Percentiles rank a stretch among this genome's conserved stretches.
Conservation (phyloP, 768 basidiomycete genomes). For the Suillus sp. region DNA sequence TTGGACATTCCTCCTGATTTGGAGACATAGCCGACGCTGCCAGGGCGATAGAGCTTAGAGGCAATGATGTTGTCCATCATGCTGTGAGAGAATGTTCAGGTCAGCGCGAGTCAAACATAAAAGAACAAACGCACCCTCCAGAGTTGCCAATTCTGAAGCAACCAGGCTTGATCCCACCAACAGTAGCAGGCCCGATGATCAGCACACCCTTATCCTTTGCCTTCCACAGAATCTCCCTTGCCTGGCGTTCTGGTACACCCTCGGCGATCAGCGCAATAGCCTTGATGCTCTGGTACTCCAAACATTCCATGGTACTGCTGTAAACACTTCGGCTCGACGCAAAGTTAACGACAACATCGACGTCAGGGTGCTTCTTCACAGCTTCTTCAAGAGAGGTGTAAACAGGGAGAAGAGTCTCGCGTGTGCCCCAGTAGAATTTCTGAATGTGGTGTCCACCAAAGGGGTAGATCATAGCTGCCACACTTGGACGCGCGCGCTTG, state of each 20-base stretch:
- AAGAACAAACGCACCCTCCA: constrained; percentile 61
- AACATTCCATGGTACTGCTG: constrained; percentile 89
- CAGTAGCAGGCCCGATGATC: constrained; percentile 96
- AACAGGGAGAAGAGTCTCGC: constrained; percentile 97
- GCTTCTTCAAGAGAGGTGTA: constrained; percentile 93
- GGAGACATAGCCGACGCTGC: constrained; percentile 97
- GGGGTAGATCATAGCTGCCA: constrained; percentile 99
- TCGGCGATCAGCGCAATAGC: constrained; percentile 94
- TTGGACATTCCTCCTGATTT: constrained; percentile 99
- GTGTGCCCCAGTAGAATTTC: constrained; percentile 99
- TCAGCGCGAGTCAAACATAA: background rate
- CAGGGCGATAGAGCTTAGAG: constrained; percentile 96
- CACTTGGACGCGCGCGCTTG: constrained; percentile 85
- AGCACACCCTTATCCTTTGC: constrained; percentile 85
- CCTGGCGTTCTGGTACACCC: constrained; percentile 98
- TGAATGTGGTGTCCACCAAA: constrained; percentile 99
- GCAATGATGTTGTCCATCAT: constrained; percentile 99
- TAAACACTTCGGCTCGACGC: constrained; percentile 93
- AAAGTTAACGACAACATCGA: constrained; percentile 98
- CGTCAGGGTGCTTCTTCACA: constrained; percentile 91
- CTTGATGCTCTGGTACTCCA: constrained; percentile 49
- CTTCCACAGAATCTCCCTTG: constrained; percentile 91
- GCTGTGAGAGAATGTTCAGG: constrained; percentile 35
- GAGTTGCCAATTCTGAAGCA: constrained; percentile 99
- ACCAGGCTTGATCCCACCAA: constrained; percentile 99